Percentiles rank a stretch among this genome's conserved stretches.
Evolutionary conservation across 495 filamentous ascomycete species (phyloP).

Genomic region (Penicillium diatomitis): DNA sequence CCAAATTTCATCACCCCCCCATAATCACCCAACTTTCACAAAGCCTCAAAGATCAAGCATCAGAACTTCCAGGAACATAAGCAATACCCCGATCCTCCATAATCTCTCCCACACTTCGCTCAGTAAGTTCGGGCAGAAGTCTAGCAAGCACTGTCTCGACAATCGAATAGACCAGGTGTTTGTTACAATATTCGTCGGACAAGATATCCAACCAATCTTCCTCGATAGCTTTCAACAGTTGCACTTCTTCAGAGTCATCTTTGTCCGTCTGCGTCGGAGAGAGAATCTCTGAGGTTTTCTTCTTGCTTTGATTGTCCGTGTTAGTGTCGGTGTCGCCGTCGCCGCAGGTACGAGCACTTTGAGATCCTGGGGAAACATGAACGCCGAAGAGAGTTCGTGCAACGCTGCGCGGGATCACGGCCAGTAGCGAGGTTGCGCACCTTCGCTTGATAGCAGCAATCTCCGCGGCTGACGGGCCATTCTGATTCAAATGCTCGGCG

Average conservation of each 20-base stretch:
- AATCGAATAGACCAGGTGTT: constrained; percentile 71
- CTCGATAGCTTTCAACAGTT: constrained; percentile 36
- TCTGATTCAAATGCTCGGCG: constrained; percentile 1
- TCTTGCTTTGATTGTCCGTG: no score
- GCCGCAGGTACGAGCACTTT: constrained; percentile 22
- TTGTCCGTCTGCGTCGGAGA: neutral
- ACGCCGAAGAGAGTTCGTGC: constrained; percentile 32
- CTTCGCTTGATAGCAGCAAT: constrained; percentile 44
- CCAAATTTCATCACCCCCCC: no score
- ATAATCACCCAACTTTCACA: no score
- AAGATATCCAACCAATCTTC: constrained; percentile 59
- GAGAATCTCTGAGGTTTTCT: no score
- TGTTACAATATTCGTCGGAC: constrained; percentile 77
- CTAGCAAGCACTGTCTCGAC: constrained; percentile 70
- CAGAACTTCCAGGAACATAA: constrained; percentile 8
- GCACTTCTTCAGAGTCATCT: constrained; percentile 24
- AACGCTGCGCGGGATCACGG: constrained; percentile 32
- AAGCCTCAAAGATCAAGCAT: no score
- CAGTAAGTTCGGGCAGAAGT: constrained; percentile 75
- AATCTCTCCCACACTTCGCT: constrained; percentile 60
- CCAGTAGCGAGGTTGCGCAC: constrained; percentile 45
- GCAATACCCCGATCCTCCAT: constrained; percentile 58
- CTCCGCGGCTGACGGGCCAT: constrained; percentile 25
- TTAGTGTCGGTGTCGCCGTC: neutral
- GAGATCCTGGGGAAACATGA: constrained; percentile 1